Conservation (phyloP, 208 protist genomes). For the Crithidia thermophila region DNA sequence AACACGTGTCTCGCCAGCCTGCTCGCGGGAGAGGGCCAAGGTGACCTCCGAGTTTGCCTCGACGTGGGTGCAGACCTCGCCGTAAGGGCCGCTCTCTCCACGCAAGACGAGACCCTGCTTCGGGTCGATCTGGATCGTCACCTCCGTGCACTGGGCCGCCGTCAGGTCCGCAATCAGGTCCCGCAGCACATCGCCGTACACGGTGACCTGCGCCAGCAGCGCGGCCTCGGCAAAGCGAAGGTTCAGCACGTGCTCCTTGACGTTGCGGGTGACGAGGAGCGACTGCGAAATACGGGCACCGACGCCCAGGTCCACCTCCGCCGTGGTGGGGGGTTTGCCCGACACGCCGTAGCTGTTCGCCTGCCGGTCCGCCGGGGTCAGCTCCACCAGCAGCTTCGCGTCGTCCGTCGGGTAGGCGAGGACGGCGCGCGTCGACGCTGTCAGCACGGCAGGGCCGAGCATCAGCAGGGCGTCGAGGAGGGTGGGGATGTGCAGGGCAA, state of each 20-base stretch:
- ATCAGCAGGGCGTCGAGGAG: slow-evolving; percentile 77
- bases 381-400: slow-evolving; percentile 68
- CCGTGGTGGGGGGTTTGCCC: background rate
- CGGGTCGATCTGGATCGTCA: slow-evolving; percentile 38
- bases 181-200: slow-evolving; percentile 61
- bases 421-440: slow-evolving; percentile 29
- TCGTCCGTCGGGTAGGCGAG: slow-evolving; percentile 62
- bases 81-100: slow-evolving; percentile 58
- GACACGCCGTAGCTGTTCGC: background rate
- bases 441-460: slow-evolving; percentile 41
- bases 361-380: slow-evolving; percentile 28
- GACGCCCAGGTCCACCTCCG: background rate
- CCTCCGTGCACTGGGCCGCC: slow-evolving; percentile 61
- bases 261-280: slow-evolving; percentile 64
- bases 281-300: slow-evolving; percentile 54
- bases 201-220: slow-evolving; percentile 46
- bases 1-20: slow-evolving; percentile 51
- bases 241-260: slow-evolving; percentile 57
- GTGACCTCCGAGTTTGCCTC: slow-evolving; percentile 44
- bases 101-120: slow-evolving; percentile 50
- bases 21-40: slow-evolving; percentile 31
- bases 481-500: slow-evolving; percentile 64
- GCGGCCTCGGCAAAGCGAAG: slow-evolving; percentile 60
- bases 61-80: slow-evolving; percentile 53
- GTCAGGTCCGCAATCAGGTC: slow-evolving; percentile 65